Conservation (phyloP, 768 basidiomycete genomes). For the Leucosporidium yakuticum region DNA sequence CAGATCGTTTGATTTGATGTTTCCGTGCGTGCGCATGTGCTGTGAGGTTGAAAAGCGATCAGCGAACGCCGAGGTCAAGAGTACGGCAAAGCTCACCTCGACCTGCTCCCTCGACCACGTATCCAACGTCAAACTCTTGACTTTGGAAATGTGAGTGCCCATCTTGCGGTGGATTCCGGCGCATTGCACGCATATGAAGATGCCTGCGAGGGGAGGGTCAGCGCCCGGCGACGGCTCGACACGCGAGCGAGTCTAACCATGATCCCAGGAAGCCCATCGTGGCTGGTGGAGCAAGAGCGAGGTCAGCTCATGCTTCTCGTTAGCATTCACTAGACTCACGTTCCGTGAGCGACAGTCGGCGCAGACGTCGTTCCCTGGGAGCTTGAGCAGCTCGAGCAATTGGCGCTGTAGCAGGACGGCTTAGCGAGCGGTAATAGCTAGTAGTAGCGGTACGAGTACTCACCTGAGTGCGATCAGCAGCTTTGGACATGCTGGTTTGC, state of each 20-base stretch:
- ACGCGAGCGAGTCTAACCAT: constrained; percentile 45
- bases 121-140: constrained; percentile 90
- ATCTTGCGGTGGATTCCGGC: constrained; percentile 91
- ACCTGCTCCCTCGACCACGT: constrained; percentile 83
- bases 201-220: constrained; percentile 44
- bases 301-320: not conserved
- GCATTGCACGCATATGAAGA: constrained; percentile 81
- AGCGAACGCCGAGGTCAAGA: constrained; percentile 22
- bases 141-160: constrained; percentile 87
- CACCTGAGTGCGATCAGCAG: constrained; percentile 5
- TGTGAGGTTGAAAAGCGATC: constrained; percentile 42
- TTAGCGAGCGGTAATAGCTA: not conserved
- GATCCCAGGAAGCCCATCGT: constrained; percentile 81
- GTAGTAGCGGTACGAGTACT: not conserved
- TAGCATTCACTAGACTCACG: constrained; percentile 9
- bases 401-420: constrained; percentile 46
- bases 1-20: constrained; percentile 66
- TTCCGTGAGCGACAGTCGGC: constrained; percentile 84
- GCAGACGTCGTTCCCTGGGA: constrained; percentile 82
- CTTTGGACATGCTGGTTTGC: constrained; percentile 7
- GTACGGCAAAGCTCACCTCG: constrained; percentile 52
- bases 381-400: constrained; percentile 61
- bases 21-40: constrained; percentile 76
- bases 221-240: too few species aligned
- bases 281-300: not conserved